phyloP scores from a whole-genome alignment of 768 basidiomycete species.

The Boletus rubroflammeus region DNA sequence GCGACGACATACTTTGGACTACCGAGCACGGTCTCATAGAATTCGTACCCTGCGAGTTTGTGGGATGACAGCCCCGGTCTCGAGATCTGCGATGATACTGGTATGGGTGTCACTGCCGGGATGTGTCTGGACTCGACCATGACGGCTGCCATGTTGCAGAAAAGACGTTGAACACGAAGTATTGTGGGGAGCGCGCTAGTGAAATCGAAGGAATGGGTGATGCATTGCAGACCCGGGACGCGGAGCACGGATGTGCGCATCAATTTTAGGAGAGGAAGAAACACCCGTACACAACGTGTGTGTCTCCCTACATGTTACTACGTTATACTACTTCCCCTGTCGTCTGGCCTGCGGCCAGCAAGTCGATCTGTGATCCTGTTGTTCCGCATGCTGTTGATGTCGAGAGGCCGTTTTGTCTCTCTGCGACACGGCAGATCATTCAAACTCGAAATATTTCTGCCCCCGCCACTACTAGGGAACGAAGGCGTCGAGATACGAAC shows the following conservation, averaged over 20 bases:
- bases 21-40: constrained; percentile 74
- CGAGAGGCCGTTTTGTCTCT: background rate
- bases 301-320: background rate
- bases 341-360: background rate
- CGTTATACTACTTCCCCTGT: background rate
- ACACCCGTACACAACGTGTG: constrained; percentile 5
- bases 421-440: background rate
- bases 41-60: constrained; percentile 76
- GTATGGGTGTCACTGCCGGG: background rate
- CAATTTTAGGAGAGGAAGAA: background rate
- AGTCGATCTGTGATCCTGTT: background rate
- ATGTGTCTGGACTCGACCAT: background rate
- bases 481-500: background rate
- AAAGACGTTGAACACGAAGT: constrained; percentile 1
- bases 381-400: background rate
- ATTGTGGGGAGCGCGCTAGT: background rate
- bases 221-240: constrained; percentile 8
- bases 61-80: background rate
- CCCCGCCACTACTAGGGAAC: background rate
- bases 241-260: background rate
- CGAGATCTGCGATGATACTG: background rate
- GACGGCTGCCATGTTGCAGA: constrained; percentile 4
- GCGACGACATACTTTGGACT: constrained; percentile 89
- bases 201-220: background rate
- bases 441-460: background rate